Percentiles rank a stretch among this genome's conserved stretches.
phyloP scores from a whole-genome alignment of 2,329 filamentous ascomycete species.

The Neonectria neomacrospora region DNA sequence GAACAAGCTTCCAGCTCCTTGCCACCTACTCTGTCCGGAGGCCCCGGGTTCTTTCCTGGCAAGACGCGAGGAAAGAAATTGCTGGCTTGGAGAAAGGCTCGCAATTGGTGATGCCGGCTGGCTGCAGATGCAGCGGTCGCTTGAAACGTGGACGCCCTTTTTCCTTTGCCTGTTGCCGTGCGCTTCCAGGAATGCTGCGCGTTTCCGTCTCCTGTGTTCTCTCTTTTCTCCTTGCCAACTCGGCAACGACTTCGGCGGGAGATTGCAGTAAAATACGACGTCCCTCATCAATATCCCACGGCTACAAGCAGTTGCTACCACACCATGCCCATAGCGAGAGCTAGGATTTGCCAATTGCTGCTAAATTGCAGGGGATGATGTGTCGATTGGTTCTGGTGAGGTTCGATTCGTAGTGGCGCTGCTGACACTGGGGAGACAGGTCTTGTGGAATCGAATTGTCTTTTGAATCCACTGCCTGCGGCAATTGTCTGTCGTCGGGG shows the following conservation, averaged over 20 bases:
- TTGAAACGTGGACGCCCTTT: background rate
- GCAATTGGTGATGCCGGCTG: background rate
- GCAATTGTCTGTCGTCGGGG: constrained; percentile 8
- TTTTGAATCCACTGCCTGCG: constrained; percentile 2
- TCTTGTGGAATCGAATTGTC: background rate
- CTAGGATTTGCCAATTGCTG: constrained; percentile 12
- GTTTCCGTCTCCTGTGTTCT: background rate
- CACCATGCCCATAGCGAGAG: constrained; percentile 3
- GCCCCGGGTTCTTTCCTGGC: background rate
- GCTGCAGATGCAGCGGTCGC: background rate
- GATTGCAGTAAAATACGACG: background rate
- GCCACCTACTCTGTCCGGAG: constrained; percentile 1
- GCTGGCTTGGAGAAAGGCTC: background rate
- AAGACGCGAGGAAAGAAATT: background rate
- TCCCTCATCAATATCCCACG: background rate
- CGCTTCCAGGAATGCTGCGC: background rate
- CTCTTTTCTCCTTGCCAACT: background rate
- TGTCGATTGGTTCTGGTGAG: constrained; percentile 8
- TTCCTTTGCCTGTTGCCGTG: background rate
- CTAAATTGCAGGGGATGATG: constrained; percentile 10
- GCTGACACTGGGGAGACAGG: constrained; percentile 13
- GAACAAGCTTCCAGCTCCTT: background rate
- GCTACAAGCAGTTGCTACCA: background rate
- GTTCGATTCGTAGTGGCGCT: constrained; percentile 12
- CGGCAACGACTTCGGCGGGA: background rate